Evolutionary conservation across 371 early-diverging fungal species (phyloP), one percentile per base, ranked within the genome.

Genomic region (Lichtheimia corymbifera): DNA sequence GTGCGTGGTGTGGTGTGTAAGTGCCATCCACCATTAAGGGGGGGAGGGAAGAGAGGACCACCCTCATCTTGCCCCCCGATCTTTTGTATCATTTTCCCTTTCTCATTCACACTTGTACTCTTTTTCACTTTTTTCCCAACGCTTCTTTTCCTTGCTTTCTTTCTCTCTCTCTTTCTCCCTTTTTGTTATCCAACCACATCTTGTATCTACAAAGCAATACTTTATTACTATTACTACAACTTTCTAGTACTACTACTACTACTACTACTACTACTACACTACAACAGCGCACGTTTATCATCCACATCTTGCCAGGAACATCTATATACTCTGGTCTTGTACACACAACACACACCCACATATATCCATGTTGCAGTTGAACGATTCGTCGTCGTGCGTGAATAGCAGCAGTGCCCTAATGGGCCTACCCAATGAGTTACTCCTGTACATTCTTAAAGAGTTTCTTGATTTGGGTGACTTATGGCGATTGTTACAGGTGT

Each of bases 391-490:
- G 41, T 18, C 57, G 6, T 18, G 30, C 52, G 41, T 15, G 11
- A 54, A 18, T 40, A 60, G 24, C 40, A 60, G 18, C 40, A 58
- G 55, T 40, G 54, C 65, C 40, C 55, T 76, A 20, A 49, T 70
- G 51, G 60, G 51, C 11, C 55, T 79, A 50, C 79, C 75, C 14
- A 74, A 75, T 57, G 79, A 79, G 59, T 56, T 79, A 22, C 55
- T 79, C 24, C 56, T 75, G 6, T 73, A 79, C 53, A 65, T 72
- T 53, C 53, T 79, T 11, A 61, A 59, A 58, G 52, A 71, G 55
- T 79, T 75, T 42, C 55, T 75, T 49, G 73, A 70, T 24, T 28
- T 79, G 49, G 59, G 47, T 24, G 79, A 79, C 54, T 28, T 79
- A 40, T 79, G 79, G 79, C 41, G 52, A 51, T 49, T 79, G 54